Conservation (phyloP, 495 filamentous ascomycete species). For the Podospora pseudoanserina region DNA sequence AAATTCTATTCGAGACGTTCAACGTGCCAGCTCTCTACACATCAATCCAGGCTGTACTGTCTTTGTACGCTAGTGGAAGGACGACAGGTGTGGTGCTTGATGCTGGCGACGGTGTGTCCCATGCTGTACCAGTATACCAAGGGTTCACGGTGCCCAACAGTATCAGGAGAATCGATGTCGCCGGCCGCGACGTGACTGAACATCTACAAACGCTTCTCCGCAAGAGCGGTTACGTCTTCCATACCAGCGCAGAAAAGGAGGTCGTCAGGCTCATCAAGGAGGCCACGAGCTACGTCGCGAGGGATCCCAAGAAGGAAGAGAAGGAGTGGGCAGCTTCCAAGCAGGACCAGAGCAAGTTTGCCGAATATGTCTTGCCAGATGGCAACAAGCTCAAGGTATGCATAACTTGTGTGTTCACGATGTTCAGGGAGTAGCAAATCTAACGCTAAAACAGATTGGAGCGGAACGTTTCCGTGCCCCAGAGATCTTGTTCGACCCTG, state of each 20-base stretch:
- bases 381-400: slow-evolving; percentile 85
- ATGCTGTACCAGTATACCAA: slow-evolving; percentile 96
- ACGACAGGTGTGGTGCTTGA: slow-evolving; percentile 97
- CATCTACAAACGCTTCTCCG: slow-evolving; percentile 87
- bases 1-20: slow-evolving; percentile 98
- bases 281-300: slow-evolving; percentile 83
- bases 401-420: slow-evolving; percentile 17
- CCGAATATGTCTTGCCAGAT: slow-evolving; percentile 87
- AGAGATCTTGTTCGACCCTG: slow-evolving; percentile 96
- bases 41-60: slow-evolving; percentile 95
- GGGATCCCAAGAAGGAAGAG: slow-evolving; percentile 89
- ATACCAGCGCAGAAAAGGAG: slow-evolving; percentile 98
- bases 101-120: slow-evolving; percentile 93
- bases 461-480: slow-evolving; percentile 92
- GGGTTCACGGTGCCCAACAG: slow-evolving; percentile 95
- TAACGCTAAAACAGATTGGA: slow-evolving; percentile 56
- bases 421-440: background rate
- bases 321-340: slow-evolving; percentile 83
- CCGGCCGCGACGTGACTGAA: slow-evolving; percentile 96
- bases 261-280: slow-evolving; percentile 97
- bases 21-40: slow-evolving; percentile 96
- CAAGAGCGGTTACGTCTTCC: slow-evolving; percentile 90
- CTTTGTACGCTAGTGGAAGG: slow-evolving; percentile 91
- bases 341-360: slow-evolving; percentile 60
- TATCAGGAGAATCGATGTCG: slow-evolving; percentile 93